Evolutionary conservation across 768 basidiomycete genomes (phyloP).

Genomic region (Boletellus ananiceps): DNA sequence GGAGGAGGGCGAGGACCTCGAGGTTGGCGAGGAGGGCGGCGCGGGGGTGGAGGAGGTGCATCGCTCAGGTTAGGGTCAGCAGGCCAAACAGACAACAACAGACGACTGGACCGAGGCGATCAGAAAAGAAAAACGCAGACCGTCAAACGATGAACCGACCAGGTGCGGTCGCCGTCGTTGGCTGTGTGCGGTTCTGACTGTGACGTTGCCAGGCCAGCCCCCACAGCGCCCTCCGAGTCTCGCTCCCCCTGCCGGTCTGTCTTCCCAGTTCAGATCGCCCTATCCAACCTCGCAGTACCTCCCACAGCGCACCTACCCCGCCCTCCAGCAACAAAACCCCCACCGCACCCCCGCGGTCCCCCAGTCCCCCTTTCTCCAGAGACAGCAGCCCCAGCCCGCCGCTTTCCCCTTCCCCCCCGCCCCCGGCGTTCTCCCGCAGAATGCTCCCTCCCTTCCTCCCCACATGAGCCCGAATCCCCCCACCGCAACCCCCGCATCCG

Average conservation of each 20-base stretch:
- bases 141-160: slow-evolving; percentile 56
- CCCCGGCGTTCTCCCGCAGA: slow-evolving; percentile 47
- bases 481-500: slow-evolving; percentile 37
- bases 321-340: slow-evolving; percentile 49
- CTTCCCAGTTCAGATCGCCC: slow-evolving; percentile 57
- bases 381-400: slow-evolving; percentile 43
- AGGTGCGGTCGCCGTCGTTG: slow-evolving; percentile 36
- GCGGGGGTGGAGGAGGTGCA: slow-evolving; percentile 45
- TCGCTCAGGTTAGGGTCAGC: slow-evolving; percentile 23
- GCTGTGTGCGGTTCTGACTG: slow-evolving; percentile 17
- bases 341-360: slow-evolving; percentile 57
- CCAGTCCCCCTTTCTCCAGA: slow-evolving; percentile 61
- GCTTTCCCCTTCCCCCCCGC: slow-evolving; percentile 55
- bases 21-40: slow-evolving; percentile 83
- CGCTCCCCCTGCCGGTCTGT: slow-evolving; percentile 56
- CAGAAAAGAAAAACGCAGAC: slow-evolving; percentile 10
- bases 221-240: slow-evolving; percentile 78
- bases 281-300: slow-evolving; percentile 38
- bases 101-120: neutral
- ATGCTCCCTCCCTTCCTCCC: slow-evolving; percentile 51
- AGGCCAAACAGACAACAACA: slow-evolving; percentile 28
- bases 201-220: slow-evolving; percentile 57
- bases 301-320: slow-evolving; percentile 30
- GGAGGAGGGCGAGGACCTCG: slow-evolving; percentile 78
- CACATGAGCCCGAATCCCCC: slow-evolving; percentile 51